These are phyloP conservation scores for Neopestalotiopsis clavispora DNA, from an alignment of 2,329 filamentous ascomycete species.

Conservation along the genomic window DNA sequence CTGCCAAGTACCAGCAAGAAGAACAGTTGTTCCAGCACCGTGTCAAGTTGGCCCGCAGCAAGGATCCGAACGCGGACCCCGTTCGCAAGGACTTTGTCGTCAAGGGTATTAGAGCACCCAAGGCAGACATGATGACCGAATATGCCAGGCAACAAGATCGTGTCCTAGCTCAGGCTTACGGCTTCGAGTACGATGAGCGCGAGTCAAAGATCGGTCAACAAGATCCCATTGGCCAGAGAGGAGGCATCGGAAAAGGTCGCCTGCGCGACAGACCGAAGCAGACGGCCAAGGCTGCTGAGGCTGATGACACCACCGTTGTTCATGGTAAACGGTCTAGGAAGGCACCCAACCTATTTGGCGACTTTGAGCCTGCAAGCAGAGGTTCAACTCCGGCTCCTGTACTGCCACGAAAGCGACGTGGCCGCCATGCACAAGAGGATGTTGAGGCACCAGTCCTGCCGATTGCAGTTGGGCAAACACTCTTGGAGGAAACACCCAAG, in stretches of 20 bases:
- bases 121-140: slow-evolving; percentile 46
- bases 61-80: slow-evolving; percentile 46
- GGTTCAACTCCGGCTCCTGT: slow-evolving; percentile 52
- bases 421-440: slow-evolving; percentile 29
- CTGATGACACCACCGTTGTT: slow-evolving; percentile 49
- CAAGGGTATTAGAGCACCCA: slow-evolving; percentile 56
- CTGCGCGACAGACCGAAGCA: slow-evolving; percentile 62
- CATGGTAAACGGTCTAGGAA: slow-evolving; percentile 60
- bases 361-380: slow-evolving; percentile 55
- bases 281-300: slow-evolving; percentile 63
- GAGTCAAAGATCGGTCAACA: slow-evolving; percentile 63
- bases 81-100: slow-evolving; percentile 58
- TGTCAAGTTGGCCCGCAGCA: slow-evolving; percentile 46
- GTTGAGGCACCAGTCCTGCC: slow-evolving; percentile 21
- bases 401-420: slow-evolving; percentile 33
- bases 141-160: slow-evolving; percentile 56
- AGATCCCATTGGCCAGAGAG: slow-evolving; percentile 59
- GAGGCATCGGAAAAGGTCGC: slow-evolving; percentile 60
- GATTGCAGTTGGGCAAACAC: slow-evolving; percentile 20
- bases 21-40: slow-evolving; percentile 45
- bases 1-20: slow-evolving; percentile 53
- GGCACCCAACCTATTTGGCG: slow-evolving; percentile 55
- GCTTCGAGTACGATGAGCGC: slow-evolving; percentile 65
- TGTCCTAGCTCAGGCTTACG: slow-evolving; percentile 63
- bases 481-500: slow-evolving; percentile 30